A percentile compares a stretch with the other conserved stretches of the same genome.
Conservation (phyloP, 1,284 basidiomycete species). For the Irpex rosettiformis region DNA sequence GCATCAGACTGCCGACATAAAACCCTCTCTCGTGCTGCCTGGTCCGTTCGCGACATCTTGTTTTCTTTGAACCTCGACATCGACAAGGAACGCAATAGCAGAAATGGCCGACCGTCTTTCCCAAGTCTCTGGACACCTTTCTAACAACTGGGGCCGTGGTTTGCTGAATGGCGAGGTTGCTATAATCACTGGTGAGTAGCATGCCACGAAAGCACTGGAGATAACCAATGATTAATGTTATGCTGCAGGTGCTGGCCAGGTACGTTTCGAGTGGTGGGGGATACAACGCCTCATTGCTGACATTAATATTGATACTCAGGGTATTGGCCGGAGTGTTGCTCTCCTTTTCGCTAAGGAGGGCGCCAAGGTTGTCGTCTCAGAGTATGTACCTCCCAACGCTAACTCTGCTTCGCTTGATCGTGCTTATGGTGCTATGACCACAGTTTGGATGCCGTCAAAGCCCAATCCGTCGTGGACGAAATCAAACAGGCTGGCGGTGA, state of each 20-base stretch:
- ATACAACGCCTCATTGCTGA: no score
- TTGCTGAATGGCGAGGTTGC: constrained; percentile 76
- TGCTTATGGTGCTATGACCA: background rate
- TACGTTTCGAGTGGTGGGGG: no score
- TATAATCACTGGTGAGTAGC: constrained; percentile 72
- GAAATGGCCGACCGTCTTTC: constrained; percentile 63
- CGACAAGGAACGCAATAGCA: background rate
- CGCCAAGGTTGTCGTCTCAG: constrained; percentile 82
- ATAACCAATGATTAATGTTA: background rate
- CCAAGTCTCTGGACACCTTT: constrained; percentile 69
- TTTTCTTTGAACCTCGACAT: background rate
- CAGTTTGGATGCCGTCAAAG: constrained; percentile 68
- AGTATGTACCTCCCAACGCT: constrained; percentile 41
- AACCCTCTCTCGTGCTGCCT: background rate
- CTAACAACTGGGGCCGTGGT: constrained; percentile 56
- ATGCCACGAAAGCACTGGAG: background rate
- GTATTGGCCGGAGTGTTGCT: constrained; percentile 73
- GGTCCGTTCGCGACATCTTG: background rate
- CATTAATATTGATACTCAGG: constrained; percentile 39
- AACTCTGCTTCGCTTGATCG: background rate
- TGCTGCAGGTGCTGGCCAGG: constrained; percentile 68
- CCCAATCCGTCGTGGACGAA: constrained; percentile 65
- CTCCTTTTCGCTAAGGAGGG: constrained; percentile 82
- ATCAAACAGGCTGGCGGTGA: constrained; percentile 74
- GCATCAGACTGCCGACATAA: constrained; percentile 1